These are phyloP conservation scores for Talaromyces sp. DNA, from an alignment of 2,329 filamentous ascomycete species.

Conservation along the genomic window DNA sequence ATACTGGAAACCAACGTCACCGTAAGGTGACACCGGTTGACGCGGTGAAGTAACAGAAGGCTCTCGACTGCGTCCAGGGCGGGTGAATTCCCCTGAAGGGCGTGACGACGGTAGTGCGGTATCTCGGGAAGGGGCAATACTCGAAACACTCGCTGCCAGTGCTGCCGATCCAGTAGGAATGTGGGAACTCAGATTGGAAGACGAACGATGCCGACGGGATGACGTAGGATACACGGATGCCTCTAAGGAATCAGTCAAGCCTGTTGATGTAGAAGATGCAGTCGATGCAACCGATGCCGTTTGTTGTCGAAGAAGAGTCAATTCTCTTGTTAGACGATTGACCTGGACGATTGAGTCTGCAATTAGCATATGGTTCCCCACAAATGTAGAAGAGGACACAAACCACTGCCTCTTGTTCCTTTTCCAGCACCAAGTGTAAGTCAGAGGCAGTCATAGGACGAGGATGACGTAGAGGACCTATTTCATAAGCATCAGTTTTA, in stretches of 20 bases:
- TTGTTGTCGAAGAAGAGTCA: slow-evolving; percentile 71
- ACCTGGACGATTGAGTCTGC: slow-evolving; percentile 52
- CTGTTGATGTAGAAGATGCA: slow-evolving; percentile 51
- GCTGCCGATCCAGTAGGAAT: slow-evolving; percentile 34
- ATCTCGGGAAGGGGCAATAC: slow-evolving; percentile 43
- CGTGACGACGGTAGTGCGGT: slow-evolving; percentile 24
- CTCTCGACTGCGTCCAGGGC: slow-evolving; percentile 37
- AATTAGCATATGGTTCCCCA: neutral
- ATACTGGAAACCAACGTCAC: slow-evolving; percentile 26
- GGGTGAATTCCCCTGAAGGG: slow-evolving; percentile 25
- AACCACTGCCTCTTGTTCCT: slow-evolving; percentile 92
- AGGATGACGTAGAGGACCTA: slow-evolving; percentile 75
- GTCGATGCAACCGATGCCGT: slow-evolving; percentile 60
- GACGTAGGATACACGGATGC: slow-evolving; percentile 49
- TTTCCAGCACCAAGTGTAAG: slow-evolving; percentile 82
- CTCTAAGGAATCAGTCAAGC: slow-evolving; percentile 46
- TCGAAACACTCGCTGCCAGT: slow-evolving; percentile 34
- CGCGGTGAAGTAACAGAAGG: slow-evolving; percentile 38
- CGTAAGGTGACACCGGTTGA: slow-evolving; percentile 29
- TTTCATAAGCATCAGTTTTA: neutral
- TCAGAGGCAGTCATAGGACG: slow-evolving; percentile 83
- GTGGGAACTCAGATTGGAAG: slow-evolving; percentile 49
- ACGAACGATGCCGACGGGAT: slow-evolving; percentile 53
- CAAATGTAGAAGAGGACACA: slow-evolving; percentile 25
- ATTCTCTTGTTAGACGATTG: slow-evolving; percentile 85